Evolutionary conservation across 2,329 filamentous ascomycete species (phyloP).

Genomic region (Aspergillus neoniger): DNA sequence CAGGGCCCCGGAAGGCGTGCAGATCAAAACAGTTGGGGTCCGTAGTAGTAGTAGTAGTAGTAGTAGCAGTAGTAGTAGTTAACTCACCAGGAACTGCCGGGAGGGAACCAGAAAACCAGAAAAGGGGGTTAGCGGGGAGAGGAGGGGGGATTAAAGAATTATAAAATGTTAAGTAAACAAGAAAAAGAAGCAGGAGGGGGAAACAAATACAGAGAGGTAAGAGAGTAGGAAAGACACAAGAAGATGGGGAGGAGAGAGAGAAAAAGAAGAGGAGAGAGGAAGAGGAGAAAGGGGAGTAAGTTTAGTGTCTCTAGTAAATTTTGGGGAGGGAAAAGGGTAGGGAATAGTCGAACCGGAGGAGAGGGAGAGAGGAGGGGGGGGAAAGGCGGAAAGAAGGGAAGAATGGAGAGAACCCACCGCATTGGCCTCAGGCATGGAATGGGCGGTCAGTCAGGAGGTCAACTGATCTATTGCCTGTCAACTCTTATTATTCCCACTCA

Average conservation of each 20-base stretch:
- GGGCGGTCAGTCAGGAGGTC: background rate
- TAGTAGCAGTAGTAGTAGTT: too few species aligned
- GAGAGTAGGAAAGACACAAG: conserved; percentile 17
- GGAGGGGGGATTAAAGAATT: conserved; percentile 14
- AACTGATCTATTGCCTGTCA: background rate
- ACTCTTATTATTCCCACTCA: background rate
- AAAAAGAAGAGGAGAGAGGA: conserved; percentile 15
- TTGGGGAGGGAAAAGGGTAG: conserved; percentile 24
- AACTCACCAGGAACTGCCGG: conserved; percentile 6
- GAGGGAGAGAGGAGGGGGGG: background rate
- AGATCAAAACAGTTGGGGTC: conserved; percentile 6
- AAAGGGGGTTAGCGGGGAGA: conserved; percentile 10
- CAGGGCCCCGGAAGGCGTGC: background rate
- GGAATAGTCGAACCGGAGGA: conserved; percentile 16
- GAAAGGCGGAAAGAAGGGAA: background rate
- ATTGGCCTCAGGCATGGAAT: background rate
- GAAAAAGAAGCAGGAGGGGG: conserved; percentile 12
- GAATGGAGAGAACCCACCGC: too few species aligned
- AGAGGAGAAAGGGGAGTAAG: background rate
- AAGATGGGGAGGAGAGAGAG: conserved; percentile 25
- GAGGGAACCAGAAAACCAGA: background rate
- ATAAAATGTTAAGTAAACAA: conserved; percentile 20
- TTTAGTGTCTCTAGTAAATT: background rate
- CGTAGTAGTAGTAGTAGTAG: too few species aligned
- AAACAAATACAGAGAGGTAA: conserved; percentile 11